Conservation (phyloP, 108 stramenopile species). For the Nitzschia sp. region DNA sequence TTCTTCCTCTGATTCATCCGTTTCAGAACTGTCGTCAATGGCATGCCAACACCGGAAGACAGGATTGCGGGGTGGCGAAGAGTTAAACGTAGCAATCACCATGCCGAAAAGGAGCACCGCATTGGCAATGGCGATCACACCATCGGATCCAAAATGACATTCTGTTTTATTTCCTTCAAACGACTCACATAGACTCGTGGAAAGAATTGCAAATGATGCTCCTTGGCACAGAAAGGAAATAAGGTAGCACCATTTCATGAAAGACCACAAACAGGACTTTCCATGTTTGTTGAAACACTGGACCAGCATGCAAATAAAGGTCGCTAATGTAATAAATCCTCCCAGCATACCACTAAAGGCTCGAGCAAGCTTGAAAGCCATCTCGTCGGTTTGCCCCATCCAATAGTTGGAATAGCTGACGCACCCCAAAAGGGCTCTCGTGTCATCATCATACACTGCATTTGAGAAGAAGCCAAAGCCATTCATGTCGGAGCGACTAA, state of each 20-base stretch:
- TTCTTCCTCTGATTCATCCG: constrained; percentile 20
- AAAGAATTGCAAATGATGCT: constrained; percentile 2
- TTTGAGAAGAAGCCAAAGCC: constrained; percentile 25
- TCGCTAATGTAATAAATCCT: constrained; percentile 24
- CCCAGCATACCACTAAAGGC: constrained; percentile 15
- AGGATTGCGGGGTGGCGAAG: constrained; percentile 35
- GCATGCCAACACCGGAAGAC: constrained; percentile 37
- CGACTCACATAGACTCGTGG: constrained; percentile 13
- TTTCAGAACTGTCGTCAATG: not conserved
- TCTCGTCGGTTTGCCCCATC: constrained; percentile 13
- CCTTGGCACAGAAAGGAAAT: constrained; percentile 26
- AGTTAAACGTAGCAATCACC: constrained; percentile 36
- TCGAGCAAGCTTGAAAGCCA: constrained; percentile 8
- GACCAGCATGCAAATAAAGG: constrained; percentile 22
- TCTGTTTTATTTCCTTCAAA: not conserved
- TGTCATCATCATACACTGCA: constrained; percentile 24
- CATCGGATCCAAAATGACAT: constrained; percentile 20
- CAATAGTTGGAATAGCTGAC: constrained; percentile 24
- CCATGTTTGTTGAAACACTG: constrained; percentile 41
- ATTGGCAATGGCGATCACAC: constrained; percentile 18
- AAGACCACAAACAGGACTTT: constrained; percentile 29
- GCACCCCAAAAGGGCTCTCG: constrained; percentile 27
- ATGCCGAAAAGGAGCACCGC: constrained; percentile 24
- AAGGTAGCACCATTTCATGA: constrained; percentile 25
- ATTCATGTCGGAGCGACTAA: not conserved